Conservation (phyloP, 108 stramenopile species). For the Aurantiochytrium sp. region DNA sequence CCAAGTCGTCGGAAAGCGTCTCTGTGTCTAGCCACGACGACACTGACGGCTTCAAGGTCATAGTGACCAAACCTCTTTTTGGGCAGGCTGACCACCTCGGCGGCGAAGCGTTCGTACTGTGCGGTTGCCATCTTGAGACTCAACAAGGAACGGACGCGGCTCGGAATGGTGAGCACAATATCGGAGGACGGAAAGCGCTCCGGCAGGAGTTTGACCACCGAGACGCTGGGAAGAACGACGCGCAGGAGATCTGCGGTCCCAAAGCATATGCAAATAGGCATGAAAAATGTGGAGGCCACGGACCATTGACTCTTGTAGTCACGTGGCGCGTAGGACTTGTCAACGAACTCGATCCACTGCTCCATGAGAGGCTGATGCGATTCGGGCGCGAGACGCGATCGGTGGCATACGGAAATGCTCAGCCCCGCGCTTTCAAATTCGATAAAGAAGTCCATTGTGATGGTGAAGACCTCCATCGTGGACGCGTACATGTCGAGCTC, state of each 20-base stretch:
- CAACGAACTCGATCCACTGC: conserved; percentile 6
- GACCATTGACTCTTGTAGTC: conserved; percentile 1
- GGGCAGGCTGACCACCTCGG: background rate
- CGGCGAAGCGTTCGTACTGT: background rate
- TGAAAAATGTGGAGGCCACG: background rate
- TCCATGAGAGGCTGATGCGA: conserved; percentile 11
- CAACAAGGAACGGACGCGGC: background rate
- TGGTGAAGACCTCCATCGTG: conserved; percentile 52
- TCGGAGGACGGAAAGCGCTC: background rate
- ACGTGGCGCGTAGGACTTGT: background rate
- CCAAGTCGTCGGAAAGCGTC: background rate
- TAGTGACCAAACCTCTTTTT: background rate
- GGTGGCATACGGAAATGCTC: background rate
- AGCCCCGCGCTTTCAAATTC: conserved; percentile 41
- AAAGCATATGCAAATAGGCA: background rate
- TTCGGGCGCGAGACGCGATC: background rate
- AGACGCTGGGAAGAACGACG: background rate
- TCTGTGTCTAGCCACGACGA: background rate
- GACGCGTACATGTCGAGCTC: background rate
- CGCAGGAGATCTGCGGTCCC: background rate
- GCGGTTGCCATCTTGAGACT: background rate
- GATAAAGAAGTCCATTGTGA: conserved; percentile 57
- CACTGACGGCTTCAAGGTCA: background rate
- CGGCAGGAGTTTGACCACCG: background rate
- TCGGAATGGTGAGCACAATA: background rate